Evolutionary conservation across 768 basidiomycete genomes (phyloP).

Genomic region (Mycena rosella): DNA sequence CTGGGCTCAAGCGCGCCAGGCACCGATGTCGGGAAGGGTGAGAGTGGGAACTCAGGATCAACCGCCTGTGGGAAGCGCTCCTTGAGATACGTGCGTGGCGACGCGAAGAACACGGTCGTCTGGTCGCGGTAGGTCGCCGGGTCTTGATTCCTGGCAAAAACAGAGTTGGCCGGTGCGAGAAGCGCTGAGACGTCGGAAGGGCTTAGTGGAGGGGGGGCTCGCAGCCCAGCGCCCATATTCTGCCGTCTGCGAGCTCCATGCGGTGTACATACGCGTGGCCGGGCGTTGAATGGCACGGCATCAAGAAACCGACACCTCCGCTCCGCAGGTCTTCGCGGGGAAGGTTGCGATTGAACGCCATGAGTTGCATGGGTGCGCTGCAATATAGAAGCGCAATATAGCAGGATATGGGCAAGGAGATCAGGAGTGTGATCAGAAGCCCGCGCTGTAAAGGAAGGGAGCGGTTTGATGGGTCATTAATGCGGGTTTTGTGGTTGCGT

Average conservation of each 20-base stretch:
- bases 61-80: constrained; percentile 76
- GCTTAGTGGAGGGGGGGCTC: constrained; percentile 91
- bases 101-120: constrained; percentile 82
- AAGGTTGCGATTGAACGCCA: constrained; percentile 73
- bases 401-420: constrained; percentile 70
- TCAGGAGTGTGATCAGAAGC: constrained; percentile 59
- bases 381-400: constrained; percentile 85
- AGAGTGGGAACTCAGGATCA: constrained; percentile 73
- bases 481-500: constrained; percentile 2
- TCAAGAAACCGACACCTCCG: constrained; percentile 79
- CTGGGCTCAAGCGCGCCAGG: constrained; percentile 51
- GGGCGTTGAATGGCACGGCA: constrained; percentile 98
- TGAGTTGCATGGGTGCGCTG: constrained; percentile 81
- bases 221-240: constrained; percentile 90
- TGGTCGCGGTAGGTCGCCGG: constrained; percentile 79
- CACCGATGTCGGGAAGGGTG: constrained; percentile 64
- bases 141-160: constrained; percentile 59
- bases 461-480: constrained; percentile 21
- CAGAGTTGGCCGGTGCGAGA: constrained; percentile 21
- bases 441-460: constrained; percentile 49
- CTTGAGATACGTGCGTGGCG: constrained; percentile 75
- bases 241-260: constrained; percentile 67
- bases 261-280: constrained; percentile 91
- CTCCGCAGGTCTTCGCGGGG: constrained; percentile 59
- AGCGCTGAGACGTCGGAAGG: neutral